Base-by-base conservation (phyloP, 768 basidiomycete species). In the Arthromyces matolae region DNA sequence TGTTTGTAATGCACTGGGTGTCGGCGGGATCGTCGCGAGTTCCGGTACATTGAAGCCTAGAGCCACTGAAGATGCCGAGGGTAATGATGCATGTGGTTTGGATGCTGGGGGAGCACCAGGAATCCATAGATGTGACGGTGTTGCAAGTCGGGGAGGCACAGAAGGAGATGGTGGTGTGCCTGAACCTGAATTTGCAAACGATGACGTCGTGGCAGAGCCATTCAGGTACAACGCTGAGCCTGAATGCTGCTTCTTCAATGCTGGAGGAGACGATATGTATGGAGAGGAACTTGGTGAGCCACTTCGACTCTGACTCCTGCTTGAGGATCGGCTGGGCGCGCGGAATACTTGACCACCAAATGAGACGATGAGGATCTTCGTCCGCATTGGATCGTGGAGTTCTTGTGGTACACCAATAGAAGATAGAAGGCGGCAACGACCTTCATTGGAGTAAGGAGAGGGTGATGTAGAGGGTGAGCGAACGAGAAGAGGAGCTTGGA, bases 261-360 rank as follows among this genome's bases (percentile, higher is more conserved):
- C n/a, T n/a, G n/a, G n/a, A n/a, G n/a, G n/a, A n/a, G 34, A 25
- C 42, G 28, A 18, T 13, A 44, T 19, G 13, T 39, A 41, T 29
- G 35, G 48, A 18, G 47, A 37, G 16, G 42, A 43, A 9, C 24
- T 44, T 14, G 47, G 61, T 42, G 67, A 69, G 6, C 53, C 32
- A 35, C 53, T 55, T 14, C 63, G 56, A 47, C 66, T 71, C 18
- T 53, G 60, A 22, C 42, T 52, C 37, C 68, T 62, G 56, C 77
- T 78, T 5, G 65, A 64, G 0, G 64, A 52, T 34, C 70, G 59
- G 49, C 68, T 74, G 3, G 83, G 82, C 42, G 71, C 73, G 45
- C 76, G 77, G 62, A 90, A 83, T 7, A 82, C 68, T 56, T 91
- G 88, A 0, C 88, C 88, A 13, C 88, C 88, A 58, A 91, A 91